Percentiles rank a stretch among this genome's conserved stretches.
Evolutionary conservation across 352 stramenopile species (phyloP).

Genomic region (Aphanomyces cochlioides): DNA sequence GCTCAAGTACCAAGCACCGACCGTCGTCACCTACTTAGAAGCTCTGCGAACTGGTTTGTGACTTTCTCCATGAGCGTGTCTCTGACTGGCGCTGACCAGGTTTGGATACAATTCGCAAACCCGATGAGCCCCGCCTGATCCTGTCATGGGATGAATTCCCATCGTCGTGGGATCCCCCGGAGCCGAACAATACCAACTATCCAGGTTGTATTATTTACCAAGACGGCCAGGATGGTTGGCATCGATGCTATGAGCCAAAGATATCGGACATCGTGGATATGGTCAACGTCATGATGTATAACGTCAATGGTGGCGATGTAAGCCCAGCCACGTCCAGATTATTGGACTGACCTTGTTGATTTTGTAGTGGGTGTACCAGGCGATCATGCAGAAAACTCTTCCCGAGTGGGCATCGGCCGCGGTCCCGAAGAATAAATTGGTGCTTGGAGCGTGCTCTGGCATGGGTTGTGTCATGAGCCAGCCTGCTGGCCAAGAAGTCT

Average conservation of each 20-base stretch:
- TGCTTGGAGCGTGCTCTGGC: conserved; percentile 21
- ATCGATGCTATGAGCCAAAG: conserved; percentile 53
- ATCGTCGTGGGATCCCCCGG: conserved; percentile 10
- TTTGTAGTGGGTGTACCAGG: conserved; percentile 17
- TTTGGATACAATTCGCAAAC: conserved; percentile 19
- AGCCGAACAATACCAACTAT: conserved; percentile 2
- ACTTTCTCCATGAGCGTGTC: neutral
- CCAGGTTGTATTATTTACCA: conserved; percentile 4
- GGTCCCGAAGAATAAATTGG: conserved; percentile 10
- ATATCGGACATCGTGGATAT: conserved; percentile 60
- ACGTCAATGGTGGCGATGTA: conserved; percentile 48
- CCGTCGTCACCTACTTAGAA: conserved; percentile 2
- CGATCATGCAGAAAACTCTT: conserved; percentile 15
- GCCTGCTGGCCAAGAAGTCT: conserved; percentile 11
- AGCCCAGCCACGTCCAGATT: neutral
- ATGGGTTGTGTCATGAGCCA: conserved; percentile 17
- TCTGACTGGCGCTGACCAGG: neutral
- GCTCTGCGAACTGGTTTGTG: conserved; percentile 9
- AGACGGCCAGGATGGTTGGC: conserved; percentile 13
- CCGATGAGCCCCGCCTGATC: conserved; percentile 9
- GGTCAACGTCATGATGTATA: conserved; percentile 85
- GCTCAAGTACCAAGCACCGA: conserved; percentile 11
- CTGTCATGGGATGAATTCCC: conserved; percentile 26
- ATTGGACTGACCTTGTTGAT: neutral
- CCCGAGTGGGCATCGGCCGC: neutral